These are phyloP conservation scores for Fragosphaeria purpurea DNA, from an alignment of 2,329 filamentous ascomycete genomes.

Conservation along the genomic window DNA sequence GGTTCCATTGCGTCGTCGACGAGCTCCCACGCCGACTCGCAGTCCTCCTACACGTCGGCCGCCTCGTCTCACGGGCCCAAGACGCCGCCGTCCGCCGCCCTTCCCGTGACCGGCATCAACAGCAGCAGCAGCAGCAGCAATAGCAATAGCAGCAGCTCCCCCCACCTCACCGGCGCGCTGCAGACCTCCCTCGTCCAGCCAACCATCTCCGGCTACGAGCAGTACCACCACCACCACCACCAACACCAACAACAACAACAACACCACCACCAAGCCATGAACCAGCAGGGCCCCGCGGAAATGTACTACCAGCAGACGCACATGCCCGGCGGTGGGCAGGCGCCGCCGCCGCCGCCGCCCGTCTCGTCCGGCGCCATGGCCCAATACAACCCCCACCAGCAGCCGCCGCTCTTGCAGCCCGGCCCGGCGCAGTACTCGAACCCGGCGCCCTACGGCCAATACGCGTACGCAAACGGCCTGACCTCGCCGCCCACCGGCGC, in stretches of 20 bases:
- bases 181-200: conserved; percentile 29
- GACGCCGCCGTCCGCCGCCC: conserved; percentile 61
- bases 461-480: conserved; percentile 67
- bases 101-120: conserved; percentile 34
- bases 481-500: conserved; percentile 66
- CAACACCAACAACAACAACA: conserved; percentile 36
- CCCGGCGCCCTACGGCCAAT: conserved; percentile 53
- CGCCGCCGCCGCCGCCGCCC: conserved; percentile 63
- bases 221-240: conserved; percentile 45
- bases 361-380: conserved; percentile 63
- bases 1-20: conserved; percentile 59
- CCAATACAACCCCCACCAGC: conserved; percentile 66
- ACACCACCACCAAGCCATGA: conserved; percentile 51
- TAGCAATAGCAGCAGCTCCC: background rate
- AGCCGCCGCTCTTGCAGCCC: conserved; percentile 65
- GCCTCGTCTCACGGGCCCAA: conserved; percentile 56
- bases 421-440: conserved; percentile 58
- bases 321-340: conserved; percentile 67
- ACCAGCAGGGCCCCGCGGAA: conserved; percentile 67
- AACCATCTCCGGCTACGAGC: conserved; percentile 28
- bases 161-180: conserved; percentile 21
- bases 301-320: conserved; percentile 75
- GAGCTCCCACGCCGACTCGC: conserved; percentile 41
- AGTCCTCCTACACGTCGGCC: conserved; percentile 45
- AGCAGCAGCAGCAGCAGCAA: background rate